Conservation (phyloP, 257 asterid genomes). For the Solanum chiquidenum region DNA sequence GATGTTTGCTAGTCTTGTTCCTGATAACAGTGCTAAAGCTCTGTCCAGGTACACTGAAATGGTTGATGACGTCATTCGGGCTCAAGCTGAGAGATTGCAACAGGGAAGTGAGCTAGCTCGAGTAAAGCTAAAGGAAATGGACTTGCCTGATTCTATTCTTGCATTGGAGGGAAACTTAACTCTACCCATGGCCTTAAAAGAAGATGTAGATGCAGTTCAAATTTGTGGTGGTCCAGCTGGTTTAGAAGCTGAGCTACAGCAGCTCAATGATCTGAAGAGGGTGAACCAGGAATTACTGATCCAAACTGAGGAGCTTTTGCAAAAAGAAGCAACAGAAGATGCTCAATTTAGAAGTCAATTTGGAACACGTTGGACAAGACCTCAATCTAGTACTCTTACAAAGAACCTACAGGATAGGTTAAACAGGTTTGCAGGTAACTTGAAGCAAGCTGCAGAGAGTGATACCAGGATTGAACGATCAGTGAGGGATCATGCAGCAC, state of each 20-base stretch:
- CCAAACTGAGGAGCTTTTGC: slow-evolving; percentile 86
- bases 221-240: slow-evolving; percentile 93
- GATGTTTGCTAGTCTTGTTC: slow-evolving; percentile 93
- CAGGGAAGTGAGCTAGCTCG: slow-evolving; percentile 98
- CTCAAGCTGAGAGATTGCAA: slow-evolving; percentile 95
- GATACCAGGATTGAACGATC: slow-evolving; percentile 96
- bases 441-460: slow-evolving; percentile 95
- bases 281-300: slow-evolving; percentile 86
- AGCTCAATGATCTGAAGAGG: slow-evolving; percentile 83
- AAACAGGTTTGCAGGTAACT: slow-evolving; percentile 78
- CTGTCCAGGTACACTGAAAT: slow-evolving; percentile 93
- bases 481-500: slow-evolving; percentile 74
- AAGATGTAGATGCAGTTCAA: slow-evolving; percentile 89
- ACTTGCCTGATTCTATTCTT: slow-evolving; percentile 86
- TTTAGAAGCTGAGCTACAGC: slow-evolving; percentile 85
- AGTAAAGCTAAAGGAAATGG: slow-evolving; percentile 94
- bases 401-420: slow-evolving; percentile 80
- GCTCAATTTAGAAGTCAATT: slow-evolving; percentile 86
- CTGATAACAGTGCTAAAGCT: slow-evolving; percentile 89
- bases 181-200: slow-evolving; percentile 60
- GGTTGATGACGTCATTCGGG: slow-evolving; percentile 87
- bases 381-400: slow-evolving; percentile 89
- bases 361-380: slow-evolving; percentile 93
- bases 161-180: slow-evolving; percentile 73
- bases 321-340: slow-evolving; percentile 87